phyloP scores from a whole-genome alignment of 179 eudicot species.

The Gypsophila paniculata region DNA sequence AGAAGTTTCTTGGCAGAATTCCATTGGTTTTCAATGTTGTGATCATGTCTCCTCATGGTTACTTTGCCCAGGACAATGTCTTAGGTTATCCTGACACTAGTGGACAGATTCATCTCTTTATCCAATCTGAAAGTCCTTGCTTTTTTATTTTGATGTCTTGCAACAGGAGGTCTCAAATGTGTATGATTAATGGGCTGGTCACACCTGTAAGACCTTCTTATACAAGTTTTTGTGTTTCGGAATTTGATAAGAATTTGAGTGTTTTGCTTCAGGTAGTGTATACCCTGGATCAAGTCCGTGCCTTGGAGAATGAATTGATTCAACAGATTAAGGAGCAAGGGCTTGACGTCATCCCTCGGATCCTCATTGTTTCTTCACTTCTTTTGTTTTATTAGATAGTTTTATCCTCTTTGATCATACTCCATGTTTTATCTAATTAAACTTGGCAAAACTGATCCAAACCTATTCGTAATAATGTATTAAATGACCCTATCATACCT shows the following conservation, averaged over 20 bases:
- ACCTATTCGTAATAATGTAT: no score
- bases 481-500: no score
- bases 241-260: not conserved
- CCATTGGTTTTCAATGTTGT: conserved; percentile 82
- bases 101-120: conserved; percentile 55
- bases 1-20: conserved; percentile 58
- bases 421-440: no score
- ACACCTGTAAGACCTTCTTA: no score
- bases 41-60: conserved; percentile 81
- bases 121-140: not conserved
- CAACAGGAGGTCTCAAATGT: no score
- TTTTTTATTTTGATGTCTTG: no score
- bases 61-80: conserved; percentile 82
- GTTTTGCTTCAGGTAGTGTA: conserved; percentile 51
- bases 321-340: conserved; percentile 74
- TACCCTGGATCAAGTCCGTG: conserved; percentile 87
- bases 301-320: conserved; percentile 69
- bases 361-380: conserved; percentile 40
- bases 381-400: not conserved
- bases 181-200: no score
- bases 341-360: conserved; percentile 68
- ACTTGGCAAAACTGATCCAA: no score
- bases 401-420: no score
- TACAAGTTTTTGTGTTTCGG: no score
- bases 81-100: conserved; percentile 85